phyloP scores from a whole-genome alignment of 139 green algal species.

The Coelastrella sp. region DNA sequence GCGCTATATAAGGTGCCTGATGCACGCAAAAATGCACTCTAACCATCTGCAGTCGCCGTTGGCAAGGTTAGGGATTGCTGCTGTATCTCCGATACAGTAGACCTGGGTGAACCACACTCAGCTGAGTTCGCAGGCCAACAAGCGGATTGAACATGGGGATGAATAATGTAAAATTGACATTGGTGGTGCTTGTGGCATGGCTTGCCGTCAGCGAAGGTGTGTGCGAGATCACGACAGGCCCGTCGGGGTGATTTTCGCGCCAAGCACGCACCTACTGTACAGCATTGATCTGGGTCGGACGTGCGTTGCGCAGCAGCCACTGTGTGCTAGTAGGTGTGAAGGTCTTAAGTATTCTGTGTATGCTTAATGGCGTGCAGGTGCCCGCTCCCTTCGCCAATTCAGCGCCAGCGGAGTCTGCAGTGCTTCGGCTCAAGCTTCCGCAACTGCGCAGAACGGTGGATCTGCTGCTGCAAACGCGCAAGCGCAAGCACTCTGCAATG shows the following conservation, averaged over 20 bases:
- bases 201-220: neutral
- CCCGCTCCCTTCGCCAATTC: neutral
- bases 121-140: neutral
- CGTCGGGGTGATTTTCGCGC: neutral
- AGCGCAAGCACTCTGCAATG: neutral
- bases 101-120: neutral
- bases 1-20: neutral
- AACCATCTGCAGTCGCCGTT: too few relatives aligned
- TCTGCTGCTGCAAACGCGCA: conserved; percentile 1
- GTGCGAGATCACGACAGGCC: neutral
- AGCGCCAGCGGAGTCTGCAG: neutral
- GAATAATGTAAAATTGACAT: neutral
- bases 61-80: neutral
- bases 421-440: neutral
- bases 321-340: too few relatives aligned
- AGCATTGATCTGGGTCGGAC: too few relatives aligned
- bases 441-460: neutral
- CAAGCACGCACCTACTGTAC: neutral
- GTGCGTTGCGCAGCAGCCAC: too few relatives aligned
- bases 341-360: neutral
- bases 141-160: too few relatives aligned
- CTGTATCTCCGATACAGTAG: neutral
- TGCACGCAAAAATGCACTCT: too few relatives aligned
- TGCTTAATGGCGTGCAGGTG: neutral
- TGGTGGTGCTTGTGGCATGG: neutral